These are phyloP conservation scores for Hypoxylon sp. DNA, from an alignment of 2,329 filamentous ascomycete species.

Conservation along the genomic window DNA sequence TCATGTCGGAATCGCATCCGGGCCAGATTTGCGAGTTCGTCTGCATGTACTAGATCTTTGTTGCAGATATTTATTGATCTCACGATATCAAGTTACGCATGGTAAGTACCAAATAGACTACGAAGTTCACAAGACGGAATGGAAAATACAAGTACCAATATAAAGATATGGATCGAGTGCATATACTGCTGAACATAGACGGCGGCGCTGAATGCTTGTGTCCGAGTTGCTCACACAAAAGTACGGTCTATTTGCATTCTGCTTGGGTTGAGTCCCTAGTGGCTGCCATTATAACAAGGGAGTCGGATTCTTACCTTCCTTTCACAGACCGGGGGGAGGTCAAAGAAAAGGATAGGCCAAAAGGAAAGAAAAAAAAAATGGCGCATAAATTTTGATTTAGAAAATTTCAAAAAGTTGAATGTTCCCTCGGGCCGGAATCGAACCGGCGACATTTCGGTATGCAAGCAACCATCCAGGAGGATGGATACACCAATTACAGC, in stretches of 20 bases:
- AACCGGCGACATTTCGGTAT: conserved; percentile 44
- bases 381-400: neutral
- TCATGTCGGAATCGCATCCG: neutral
- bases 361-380: neutral
- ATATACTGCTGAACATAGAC: too few relatives aligned
- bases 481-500: conserved; percentile 35
- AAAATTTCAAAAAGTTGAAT: conserved; percentile 16
- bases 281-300: too few relatives aligned
- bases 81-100: neutral
- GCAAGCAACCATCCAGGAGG: conserved; percentile 15
- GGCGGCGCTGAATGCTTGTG: too few relatives aligned
- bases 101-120: too few relatives aligned
- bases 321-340: too few relatives aligned
- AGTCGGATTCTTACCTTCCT: neutral
- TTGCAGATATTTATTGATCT: too few relatives aligned
- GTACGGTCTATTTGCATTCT: too few relatives aligned
- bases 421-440: conserved; percentile 44
- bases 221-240: too few relatives aligned
- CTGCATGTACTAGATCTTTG: neutral
- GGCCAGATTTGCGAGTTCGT: neutral
- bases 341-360: too few relatives aligned
- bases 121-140: neutral
- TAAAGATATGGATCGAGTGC: too few relatives aligned
- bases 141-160: neutral
- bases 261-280: too few relatives aligned